Conservation (phyloP, 345 rosid species). For the Schrenkiella parvula region DNA sequence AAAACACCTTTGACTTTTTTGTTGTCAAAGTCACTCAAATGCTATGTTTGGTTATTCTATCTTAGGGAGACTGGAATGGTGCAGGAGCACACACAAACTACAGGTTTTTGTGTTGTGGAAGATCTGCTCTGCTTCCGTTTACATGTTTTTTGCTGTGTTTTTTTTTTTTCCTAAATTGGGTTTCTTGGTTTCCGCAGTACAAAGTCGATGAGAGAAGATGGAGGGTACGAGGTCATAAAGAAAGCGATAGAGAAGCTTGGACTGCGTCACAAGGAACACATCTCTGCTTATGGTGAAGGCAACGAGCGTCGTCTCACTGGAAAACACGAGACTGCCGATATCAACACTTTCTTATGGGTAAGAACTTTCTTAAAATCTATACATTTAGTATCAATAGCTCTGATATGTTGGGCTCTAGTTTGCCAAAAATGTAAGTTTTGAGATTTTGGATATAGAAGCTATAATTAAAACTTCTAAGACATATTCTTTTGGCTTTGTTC, state of each 20-base stretch:
- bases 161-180: neutral
- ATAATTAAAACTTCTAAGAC: too few relatives aligned
- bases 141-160: neutral
- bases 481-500: too few relatives aligned
- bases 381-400: too few relatives aligned
- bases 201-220: slow-evolving; percentile 76
- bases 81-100: slow-evolving; percentile 95
- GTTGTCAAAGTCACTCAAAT: neutral
- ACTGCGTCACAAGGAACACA: slow-evolving; percentile 69
- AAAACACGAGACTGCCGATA: slow-evolving; percentile 77
- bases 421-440: too few relatives aligned
- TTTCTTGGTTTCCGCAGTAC: slow-evolving; percentile 39
- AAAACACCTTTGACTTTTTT: neutral
- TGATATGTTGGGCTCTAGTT: too few relatives aligned
- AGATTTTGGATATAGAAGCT: neutral
- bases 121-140: neutral
- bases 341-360: slow-evolving; percentile 75
- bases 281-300: slow-evolving; percentile 75
- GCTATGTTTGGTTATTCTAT: neutral
- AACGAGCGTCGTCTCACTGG: slow-evolving; percentile 81
- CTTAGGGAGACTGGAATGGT: slow-evolving; percentile 89
- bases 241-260: slow-evolving; percentile 76
- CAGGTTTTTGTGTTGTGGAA: slow-evolving; percentile 36
- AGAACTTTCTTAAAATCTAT: neutral
- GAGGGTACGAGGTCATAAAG: slow-evolving; percentile 57